A percentile compares a stretch with the other conserved stretches of the same genome.
Evolutionary conservation across 177 flowering plant genomes (phyloP).

Genomic region (Vitis hybrid): DNA sequence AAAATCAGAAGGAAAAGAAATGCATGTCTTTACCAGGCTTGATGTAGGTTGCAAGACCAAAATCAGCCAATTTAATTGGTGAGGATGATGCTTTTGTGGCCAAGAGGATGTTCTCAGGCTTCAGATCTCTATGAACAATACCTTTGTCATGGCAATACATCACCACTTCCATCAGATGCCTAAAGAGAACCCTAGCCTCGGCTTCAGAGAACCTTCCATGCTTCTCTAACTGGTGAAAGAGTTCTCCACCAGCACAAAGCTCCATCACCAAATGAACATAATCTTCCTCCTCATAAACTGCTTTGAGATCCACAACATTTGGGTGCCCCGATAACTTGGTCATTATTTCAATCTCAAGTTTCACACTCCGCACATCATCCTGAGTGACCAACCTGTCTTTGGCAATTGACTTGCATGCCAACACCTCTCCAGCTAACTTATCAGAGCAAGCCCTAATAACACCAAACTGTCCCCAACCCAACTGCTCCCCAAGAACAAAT

Average conservation of each 20-base stretch:
- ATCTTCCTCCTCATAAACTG: slow-evolving; percentile 75
- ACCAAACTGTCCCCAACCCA: slow-evolving; percentile 90
- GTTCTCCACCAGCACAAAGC: slow-evolving; percentile 93
- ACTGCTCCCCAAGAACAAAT: slow-evolving; percentile 61
- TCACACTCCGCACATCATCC: slow-evolving; percentile 63
- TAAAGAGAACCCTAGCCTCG: slow-evolving; percentile 57
- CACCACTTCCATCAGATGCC: slow-evolving; percentile 71
- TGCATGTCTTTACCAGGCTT: slow-evolving; percentile 51
- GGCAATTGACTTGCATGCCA: slow-evolving; percentile 80
- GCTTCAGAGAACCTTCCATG: slow-evolving; percentile 60
- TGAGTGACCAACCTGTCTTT: slow-evolving; percentile 65
- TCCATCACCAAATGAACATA: slow-evolving; percentile 87
- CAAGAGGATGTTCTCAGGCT: slow-evolving; percentile 84
- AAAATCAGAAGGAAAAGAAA: neutral
- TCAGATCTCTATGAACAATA: slow-evolving; percentile 80
- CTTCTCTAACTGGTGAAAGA: slow-evolving; percentile 67
- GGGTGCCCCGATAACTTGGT: slow-evolving; percentile 77
- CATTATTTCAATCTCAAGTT: slow-evolving; percentile 87
- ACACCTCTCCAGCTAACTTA: slow-evolving; percentile 57
- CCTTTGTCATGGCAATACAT: slow-evolving; percentile 80
- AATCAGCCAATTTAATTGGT: slow-evolving; percentile 80
- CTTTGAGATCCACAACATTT: slow-evolving; percentile 78
- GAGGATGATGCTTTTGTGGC: slow-evolving; percentile 60
- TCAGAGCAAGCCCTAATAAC: slow-evolving; percentile 62
- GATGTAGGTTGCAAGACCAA: slow-evolving; percentile 84